These are phyloP conservation scores for Ceratobasidium sp. DNA, from an alignment of 1,284 basidiomycete species.

Conservation along the genomic window DNA sequence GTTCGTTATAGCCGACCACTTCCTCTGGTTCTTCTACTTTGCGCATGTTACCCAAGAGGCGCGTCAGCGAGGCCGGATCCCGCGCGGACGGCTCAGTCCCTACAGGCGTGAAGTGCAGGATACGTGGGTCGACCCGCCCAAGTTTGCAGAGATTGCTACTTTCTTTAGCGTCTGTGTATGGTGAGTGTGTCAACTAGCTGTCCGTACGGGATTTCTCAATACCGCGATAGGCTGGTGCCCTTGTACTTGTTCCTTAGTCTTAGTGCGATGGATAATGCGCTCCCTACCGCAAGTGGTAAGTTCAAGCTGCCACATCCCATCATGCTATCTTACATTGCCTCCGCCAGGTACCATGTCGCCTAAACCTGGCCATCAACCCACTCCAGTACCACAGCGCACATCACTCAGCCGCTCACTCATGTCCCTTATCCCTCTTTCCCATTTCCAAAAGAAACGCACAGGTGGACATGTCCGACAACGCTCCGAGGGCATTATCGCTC, in stretches of 20 bases:
- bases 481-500: conserved; percentile 72
- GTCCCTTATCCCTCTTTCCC: conserved; percentile 56
- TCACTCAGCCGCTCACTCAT: conserved; percentile 77
- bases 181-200: conserved; percentile 81
- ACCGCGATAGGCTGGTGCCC: conserved; percentile 53
- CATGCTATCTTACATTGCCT: not conserved
- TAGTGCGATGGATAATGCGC: conserved; percentile 93
- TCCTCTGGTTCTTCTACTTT: conserved; percentile 95
- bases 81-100: conserved; percentile 45
- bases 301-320: conserved; percentile 1
- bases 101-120: conserved; percentile 40
- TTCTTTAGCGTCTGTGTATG: conserved; percentile 95
- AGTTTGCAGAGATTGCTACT: conserved; percentile 88
- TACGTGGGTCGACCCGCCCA: conserved; percentile 38
- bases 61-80: conserved; percentile 57
- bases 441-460: conserved; percentile 55
- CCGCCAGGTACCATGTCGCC: conserved; percentile 24
- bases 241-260: conserved; percentile 76
- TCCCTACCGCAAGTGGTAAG: conserved; percentile 65
- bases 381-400: conserved; percentile 55
- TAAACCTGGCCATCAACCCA: conserved; percentile 23
- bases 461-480: conserved; percentile 48
- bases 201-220: not conserved
- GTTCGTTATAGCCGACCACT: conserved; percentile 89
- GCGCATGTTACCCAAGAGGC: conserved; percentile 70